phyloP scores from a whole-genome alignment of 495 filamentous ascomycete genomes.

The Astrocystis sublimbata region DNA sequence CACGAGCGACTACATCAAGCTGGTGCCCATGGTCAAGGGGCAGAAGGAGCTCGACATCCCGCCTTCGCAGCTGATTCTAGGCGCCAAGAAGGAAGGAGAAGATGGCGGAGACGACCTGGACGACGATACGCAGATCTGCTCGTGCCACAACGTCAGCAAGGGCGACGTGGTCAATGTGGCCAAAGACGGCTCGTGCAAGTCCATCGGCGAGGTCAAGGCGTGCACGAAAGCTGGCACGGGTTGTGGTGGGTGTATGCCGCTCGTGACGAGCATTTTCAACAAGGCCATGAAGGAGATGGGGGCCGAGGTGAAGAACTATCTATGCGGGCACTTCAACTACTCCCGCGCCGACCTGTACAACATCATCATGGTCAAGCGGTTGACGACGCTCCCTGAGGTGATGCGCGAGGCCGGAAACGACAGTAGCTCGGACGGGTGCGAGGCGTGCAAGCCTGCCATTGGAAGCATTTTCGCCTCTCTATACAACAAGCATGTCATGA shows the following conservation, averaged over 20 bases:
- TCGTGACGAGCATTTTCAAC: slow-evolving; percentile 92
- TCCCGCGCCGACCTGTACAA: slow-evolving; percentile 89
- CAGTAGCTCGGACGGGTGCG: slow-evolving; percentile 77
- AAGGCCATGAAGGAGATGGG: slow-evolving; percentile 88
- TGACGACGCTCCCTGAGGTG: slow-evolving; percentile 74
- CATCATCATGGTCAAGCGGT: slow-evolving; percentile 79
- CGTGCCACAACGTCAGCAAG: slow-evolving; percentile 95
- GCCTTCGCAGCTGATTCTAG: slow-evolving; percentile 87
- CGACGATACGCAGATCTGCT: slow-evolving; percentile 90
- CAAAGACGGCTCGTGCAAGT: slow-evolving; percentile 83
- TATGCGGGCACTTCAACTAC: slow-evolving; percentile 85
- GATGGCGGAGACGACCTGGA: slow-evolving; percentile 54
- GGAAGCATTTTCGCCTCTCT: slow-evolving; percentile 82
- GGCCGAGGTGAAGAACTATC: slow-evolving; percentile 83
- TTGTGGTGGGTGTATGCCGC: slow-evolving; percentile 91
- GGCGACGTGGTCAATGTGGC: slow-evolving; percentile 73
- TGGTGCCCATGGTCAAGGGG: slow-evolving; percentile 91
- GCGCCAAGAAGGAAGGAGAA: slow-evolving; percentile 70
- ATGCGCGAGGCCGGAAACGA: slow-evolving; percentile 83
- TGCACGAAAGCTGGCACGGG: slow-evolving; percentile 96
- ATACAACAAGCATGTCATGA: slow-evolving; percentile 87
- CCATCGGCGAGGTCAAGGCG: slow-evolving; percentile 82
- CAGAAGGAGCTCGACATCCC: slow-evolving; percentile 82
- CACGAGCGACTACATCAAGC: slow-evolving; percentile 89
- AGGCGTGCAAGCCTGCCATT: slow-evolving; percentile 86